These are phyloP conservation scores for Hemileccinum impolitum DNA, from an alignment of 768 basidiomycete species.

Conservation along the genomic window DNA sequence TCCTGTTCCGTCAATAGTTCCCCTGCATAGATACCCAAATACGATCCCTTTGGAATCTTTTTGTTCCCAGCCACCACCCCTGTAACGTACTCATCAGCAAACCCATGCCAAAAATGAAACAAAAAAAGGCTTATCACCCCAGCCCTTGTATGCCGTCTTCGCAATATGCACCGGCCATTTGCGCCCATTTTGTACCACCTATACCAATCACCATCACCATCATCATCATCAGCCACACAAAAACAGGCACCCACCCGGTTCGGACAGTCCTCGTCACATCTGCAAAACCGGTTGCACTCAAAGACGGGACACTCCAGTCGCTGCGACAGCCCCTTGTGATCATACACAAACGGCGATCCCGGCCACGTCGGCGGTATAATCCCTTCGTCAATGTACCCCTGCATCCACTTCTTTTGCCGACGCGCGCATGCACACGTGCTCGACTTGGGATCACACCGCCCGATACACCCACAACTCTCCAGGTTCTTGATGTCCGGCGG, in stretches of 20 bases:
- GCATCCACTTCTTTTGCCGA: constrained; percentile 45
- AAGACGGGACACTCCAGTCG: constrained; percentile 60
- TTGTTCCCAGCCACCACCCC: constrained; percentile 68
- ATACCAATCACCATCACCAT: neutral
- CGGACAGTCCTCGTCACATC: constrained; percentile 74
- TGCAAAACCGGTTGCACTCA: constrained; percentile 83
- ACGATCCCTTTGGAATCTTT: constrained; percentile 65
- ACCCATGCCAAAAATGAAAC: neutral
- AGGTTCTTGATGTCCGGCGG: constrained; percentile 57
- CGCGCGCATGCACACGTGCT: constrained; percentile 67
- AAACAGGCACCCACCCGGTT: constrained; percentile 56
- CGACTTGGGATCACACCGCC: constrained; percentile 72
- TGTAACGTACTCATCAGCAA: constrained; percentile 24
- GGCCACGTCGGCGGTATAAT: constrained; percentile 32
- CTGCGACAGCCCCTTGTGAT: constrained; percentile 54
- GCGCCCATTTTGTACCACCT: constrained; percentile 86
- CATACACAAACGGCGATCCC: constrained; percentile 64
- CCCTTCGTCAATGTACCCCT: constrained; percentile 16
- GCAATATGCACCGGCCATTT: constrained; percentile 58
- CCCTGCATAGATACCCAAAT: constrained; percentile 82
- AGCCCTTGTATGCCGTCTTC: constrained; percentile 77
- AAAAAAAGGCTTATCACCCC: constrained; percentile 52
- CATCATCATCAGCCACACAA: neutral
- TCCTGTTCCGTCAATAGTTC: constrained; percentile 72
- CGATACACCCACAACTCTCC: constrained; percentile 70